Percentiles rank a stretch among this genome's conserved stretches.
Conservation (phyloP, 176 grass and related monocot species). For the Carex littledalei region DNA sequence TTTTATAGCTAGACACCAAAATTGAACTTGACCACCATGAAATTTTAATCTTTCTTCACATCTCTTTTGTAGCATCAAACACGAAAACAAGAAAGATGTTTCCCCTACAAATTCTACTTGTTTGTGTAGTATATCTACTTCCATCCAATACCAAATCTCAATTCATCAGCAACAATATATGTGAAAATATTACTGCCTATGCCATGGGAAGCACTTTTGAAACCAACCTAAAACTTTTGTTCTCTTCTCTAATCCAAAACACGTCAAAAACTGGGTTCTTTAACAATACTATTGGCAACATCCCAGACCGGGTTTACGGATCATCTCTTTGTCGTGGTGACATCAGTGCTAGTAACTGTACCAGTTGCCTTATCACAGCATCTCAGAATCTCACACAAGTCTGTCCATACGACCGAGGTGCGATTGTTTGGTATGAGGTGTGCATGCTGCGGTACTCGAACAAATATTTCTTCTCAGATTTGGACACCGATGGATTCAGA, state of each 20-base stretch:
- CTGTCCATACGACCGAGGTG: constrained; percentile 24
- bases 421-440: constrained; percentile 42
- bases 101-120: neutral
- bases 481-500: neutral
- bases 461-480: constrained; percentile 16
- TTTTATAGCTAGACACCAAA: neutral
- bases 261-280: constrained; percentile 13
- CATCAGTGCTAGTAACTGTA: constrained; percentile 27
- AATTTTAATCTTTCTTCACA: neutral
- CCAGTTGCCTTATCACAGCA: constrained; percentile 25
- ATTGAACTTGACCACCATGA: neutral
- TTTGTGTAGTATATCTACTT: neutral
- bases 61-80: neutral
- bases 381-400: constrained; percentile 13
- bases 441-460: constrained; percentile 46
- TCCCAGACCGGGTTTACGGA: constrained; percentile 29
- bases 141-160: neutral
- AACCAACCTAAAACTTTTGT: constrained; percentile 26
- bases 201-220: constrained; percentile 22
- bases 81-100: neutral
- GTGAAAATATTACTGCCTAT: constrained; percentile 10
- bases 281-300: neutral
- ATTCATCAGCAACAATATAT: neutral
- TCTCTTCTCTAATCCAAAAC: constrained; percentile 2
- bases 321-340: constrained; percentile 55